A percentile compares a stretch with the other conserved stretches of the same genome.
Conservation (phyloP, 2,329 filamentous ascomycete species). For the Colletotrichum karsti region DNA sequence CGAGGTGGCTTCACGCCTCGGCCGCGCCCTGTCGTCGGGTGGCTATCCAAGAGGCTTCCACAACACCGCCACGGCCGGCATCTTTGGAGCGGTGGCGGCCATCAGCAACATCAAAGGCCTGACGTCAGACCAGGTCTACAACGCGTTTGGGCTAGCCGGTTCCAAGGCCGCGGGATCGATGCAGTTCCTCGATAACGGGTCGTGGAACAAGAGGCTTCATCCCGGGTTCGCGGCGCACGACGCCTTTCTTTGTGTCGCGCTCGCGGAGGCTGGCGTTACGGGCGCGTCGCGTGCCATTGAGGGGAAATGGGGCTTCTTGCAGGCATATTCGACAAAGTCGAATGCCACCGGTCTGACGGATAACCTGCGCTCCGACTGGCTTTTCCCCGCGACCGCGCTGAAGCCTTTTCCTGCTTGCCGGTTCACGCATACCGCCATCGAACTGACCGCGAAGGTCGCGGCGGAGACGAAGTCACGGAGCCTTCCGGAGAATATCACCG, state of each 20-base stretch:
- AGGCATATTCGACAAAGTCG: slow-evolving; percentile 31
- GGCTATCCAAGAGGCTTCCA: slow-evolving; percentile 36
- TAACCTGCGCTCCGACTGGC: slow-evolving; percentile 32
- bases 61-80: slow-evolving; percentile 36
- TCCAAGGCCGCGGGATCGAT: slow-evolving; percentile 38
- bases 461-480: slow-evolving; percentile 9
- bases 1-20: slow-evolving; percentile 36
- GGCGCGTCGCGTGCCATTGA: slow-evolving; percentile 34
- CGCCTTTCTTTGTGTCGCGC: slow-evolving; percentile 34
- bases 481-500: slow-evolving; percentile 28
- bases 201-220: slow-evolving; percentile 39
- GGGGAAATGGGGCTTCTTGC: slow-evolving; percentile 34
- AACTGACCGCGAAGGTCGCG: slow-evolving; percentile 32
- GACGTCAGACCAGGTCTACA: slow-evolving; percentile 25
- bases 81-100: slow-evolving; percentile 37
- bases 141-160: slow-evolving; percentile 35
- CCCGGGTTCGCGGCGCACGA: slow-evolving; percentile 38
- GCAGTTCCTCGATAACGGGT: slow-evolving; percentile 39
- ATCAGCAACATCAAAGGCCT: slow-evolving; percentile 34
- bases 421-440: slow-evolving; percentile 38
- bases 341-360: slow-evolving; percentile 27
- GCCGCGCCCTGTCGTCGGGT: slow-evolving; percentile 33
- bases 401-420: slow-evolving; percentile 35
- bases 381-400: slow-evolving; percentile 34
- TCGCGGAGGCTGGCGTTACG: slow-evolving; percentile 35